phyloP scores from a whole-genome alignment of 2,329 filamentous ascomycete genomes.

The Scedosporium aurantiacum region DNA sequence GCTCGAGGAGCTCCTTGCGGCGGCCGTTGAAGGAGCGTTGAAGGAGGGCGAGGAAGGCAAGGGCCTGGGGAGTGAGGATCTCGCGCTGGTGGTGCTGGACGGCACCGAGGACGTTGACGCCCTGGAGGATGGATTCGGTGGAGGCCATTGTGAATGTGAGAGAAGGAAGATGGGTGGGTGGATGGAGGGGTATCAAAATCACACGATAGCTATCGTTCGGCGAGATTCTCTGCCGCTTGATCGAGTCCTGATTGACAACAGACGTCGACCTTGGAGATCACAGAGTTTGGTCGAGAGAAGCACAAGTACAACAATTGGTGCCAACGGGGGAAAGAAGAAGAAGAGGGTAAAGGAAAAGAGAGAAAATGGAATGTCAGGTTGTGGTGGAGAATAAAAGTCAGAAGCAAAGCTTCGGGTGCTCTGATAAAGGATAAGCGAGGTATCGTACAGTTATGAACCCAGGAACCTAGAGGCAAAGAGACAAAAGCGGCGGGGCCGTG shows the following conservation, averaged over 20 bases:
- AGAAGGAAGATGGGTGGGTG: neutral
- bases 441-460: neutral
- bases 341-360: neutral
- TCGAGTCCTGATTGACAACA: no score
- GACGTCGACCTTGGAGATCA: no score
- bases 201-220: neutral
- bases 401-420: neutral
- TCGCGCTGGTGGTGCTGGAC: constrained; percentile 72
- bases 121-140: constrained; percentile 69
- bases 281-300: no score
- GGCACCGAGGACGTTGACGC: constrained; percentile 74
- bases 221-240: no score
- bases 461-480: neutral
- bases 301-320: no score
- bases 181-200: neutral
- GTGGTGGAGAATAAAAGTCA: constrained; percentile 1
- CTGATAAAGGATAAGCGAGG: neutral
- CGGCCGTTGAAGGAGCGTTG: constrained; percentile 89
- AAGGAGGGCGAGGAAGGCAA: constrained; percentile 84
- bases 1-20: constrained; percentile 79
- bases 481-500: neutral
- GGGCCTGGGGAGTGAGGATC: constrained; percentile 83
- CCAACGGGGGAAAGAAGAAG: neutral
- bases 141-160: constrained; percentile 45
- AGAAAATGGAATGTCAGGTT: neutral